A percentile compares a stretch with the other conserved stretches of the same genome.
Conservation (phyloP, 228 moss, liverwort and hornwort genomes). For the Sphagnum fallax region DNA sequence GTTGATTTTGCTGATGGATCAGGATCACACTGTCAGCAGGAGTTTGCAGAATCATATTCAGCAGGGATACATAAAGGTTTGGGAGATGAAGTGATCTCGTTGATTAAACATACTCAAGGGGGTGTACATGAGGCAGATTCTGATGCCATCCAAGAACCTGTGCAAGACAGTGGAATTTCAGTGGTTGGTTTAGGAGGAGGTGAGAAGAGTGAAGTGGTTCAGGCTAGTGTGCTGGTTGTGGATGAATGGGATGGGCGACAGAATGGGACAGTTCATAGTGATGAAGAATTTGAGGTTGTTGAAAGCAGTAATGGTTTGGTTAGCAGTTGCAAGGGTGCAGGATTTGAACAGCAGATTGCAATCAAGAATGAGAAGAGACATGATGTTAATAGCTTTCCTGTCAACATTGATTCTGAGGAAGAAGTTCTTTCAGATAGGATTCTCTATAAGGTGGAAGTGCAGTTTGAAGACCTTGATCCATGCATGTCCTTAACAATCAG, state of each 20-base stretch:
- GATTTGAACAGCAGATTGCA: background rate
- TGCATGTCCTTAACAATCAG: conserved; percentile 60
- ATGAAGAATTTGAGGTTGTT: background rate
- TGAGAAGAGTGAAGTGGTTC: background rate
- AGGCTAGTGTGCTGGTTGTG: background rate
- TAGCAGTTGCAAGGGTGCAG: background rate
- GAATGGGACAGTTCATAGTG: background rate
- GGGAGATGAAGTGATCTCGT: background rate
- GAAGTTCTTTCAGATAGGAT: background rate
- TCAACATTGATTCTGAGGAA: background rate
- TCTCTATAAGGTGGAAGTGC: conserved; percentile 41
- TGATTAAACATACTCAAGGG: background rate
- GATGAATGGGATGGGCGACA: too few relatives aligned
- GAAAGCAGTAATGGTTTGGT: background rate
- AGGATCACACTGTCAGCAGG: background rate
- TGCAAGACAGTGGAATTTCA: background rate
- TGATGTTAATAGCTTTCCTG: conserved; percentile 1
- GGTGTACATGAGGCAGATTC: background rate
- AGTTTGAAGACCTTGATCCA: conserved; percentile 40
- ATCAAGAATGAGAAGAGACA: background rate
- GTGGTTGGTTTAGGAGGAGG: background rate
- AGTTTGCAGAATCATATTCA: background rate
- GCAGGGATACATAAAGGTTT: background rate
- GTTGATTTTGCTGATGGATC: background rate
- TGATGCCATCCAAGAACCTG: background rate